Base-by-base conservation (phyloP, 2,329 filamentous ascomycete species). In the Cytospora paraplurivora region DNA sequence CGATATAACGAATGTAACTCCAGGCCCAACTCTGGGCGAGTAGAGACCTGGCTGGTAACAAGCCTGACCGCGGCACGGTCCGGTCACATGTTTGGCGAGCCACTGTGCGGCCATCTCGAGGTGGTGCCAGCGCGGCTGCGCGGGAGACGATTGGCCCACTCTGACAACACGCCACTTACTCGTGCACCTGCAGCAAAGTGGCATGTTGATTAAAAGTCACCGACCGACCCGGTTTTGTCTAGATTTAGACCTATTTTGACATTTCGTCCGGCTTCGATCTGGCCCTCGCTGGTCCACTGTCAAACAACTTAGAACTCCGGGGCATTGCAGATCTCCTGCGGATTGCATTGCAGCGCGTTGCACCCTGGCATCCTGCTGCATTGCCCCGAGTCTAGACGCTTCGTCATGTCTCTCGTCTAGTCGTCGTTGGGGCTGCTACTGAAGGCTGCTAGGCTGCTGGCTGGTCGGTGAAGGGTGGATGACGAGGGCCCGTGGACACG, bases 1-100 rank as follows among this genome's bases (percentile, higher is more conserved):
- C 60, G 69, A 70, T 70, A 35, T 4, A 12, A 15, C 1, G 5
- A 1, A 34, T 7, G 69, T 68, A 41, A 4, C n/a, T 17, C 2
- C 7, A 3, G 13, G 1, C 27, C 41, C 1, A n/a, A 38, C 11
- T 11, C 33, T 32, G 17, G 34, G 6, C 17, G 0, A 15, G n/a
- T 7, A 19, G 51, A 8, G 11, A 68, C 68, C 19, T 60, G 6
- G 3, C 5, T 27, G 41, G 63, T 69, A 70, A 67, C 69, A 70
- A 27, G 54, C 59, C 58, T 6, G 19, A 13, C 3, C 2, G 35
- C 69, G 70, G 70, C 38, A 49, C 21, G 21, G 38, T 60, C 70
- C 70, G 69, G 65, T 69, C 68, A 67, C 64, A 63, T 66, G 68
- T 69, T 70, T 62, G 59, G 56, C 21, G 64, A 54, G 51, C 53